These are phyloP conservation scores for Hericium rajendrae DNA, from an alignment of 768 basidiomycete species.

Conservation along the genomic window DNA sequence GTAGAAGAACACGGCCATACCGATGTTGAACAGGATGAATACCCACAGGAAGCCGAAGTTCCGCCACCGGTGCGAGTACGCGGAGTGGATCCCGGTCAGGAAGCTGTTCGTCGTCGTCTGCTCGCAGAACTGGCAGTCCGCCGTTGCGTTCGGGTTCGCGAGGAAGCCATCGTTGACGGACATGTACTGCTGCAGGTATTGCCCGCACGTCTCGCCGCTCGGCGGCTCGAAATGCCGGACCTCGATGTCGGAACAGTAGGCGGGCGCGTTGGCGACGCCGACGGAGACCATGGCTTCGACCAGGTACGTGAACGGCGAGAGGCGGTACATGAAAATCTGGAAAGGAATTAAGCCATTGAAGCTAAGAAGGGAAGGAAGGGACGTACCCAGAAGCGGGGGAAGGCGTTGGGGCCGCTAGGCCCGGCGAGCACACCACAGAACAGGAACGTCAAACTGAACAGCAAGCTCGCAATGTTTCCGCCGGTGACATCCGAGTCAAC, in stretches of 20 bases:
- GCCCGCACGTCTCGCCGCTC: constrained; percentile 34
- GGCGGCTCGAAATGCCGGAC: constrained; percentile 43
- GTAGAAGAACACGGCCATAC: background rate
- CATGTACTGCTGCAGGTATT: constrained; percentile 37
- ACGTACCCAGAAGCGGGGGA: constrained; percentile 31
- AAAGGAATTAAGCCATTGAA: background rate
- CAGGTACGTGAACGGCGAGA: constrained; percentile 48
- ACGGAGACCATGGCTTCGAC: constrained; percentile 33
- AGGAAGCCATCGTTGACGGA: constrained; percentile 36
- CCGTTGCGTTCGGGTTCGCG: constrained; percentile 28
- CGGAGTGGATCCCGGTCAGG: constrained; percentile 50
- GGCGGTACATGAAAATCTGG: constrained; percentile 48
- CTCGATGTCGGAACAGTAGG: constrained; percentile 55
- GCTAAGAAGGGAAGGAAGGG: background rate
- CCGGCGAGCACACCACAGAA: background rate
- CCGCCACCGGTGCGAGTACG: constrained; percentile 41
- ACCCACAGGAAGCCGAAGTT: constrained; percentile 32
- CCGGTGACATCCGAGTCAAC: background rate
- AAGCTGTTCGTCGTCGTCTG: constrained; percentile 48
- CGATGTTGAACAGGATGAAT: constrained; percentile 37
- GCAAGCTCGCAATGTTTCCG: background rate
- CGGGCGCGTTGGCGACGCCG: constrained; percentile 38
- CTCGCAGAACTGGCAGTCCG: constrained; percentile 47
- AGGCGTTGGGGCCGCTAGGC: background rate
- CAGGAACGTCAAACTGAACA: background rate